phyloP scores from a whole-genome alignment of 345 rosid genomes.

The Gossypium herbaceum region DNA sequence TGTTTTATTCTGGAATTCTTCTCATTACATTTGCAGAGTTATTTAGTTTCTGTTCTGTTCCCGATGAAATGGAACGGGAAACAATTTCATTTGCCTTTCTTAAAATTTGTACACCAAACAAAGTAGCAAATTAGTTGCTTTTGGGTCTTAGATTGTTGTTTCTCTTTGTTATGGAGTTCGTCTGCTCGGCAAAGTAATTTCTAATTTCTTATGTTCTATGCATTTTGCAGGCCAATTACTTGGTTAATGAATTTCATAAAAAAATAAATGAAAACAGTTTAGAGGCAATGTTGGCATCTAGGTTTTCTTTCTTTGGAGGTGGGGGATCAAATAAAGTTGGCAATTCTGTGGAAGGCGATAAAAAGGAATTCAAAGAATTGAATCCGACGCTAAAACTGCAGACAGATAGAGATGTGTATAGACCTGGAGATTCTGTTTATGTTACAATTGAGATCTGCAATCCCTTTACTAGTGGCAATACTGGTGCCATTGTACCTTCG shows the following conservation, averaged over 20 bases:
- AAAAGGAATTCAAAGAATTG: constrained; percentile 28
- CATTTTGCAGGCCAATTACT: neutral
- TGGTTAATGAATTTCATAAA: neutral
- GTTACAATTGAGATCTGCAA: constrained; percentile 63
- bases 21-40: neutral
- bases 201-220: neutral
- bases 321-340: constrained; percentile 33
- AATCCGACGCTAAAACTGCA: constrained; percentile 50
- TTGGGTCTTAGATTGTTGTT: neutral
- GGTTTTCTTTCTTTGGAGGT: constrained; percentile 45
- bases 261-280: neutral
- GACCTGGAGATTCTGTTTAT: constrained; percentile 43
- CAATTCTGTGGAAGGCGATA: constrained; percentile 18
- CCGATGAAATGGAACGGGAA: neutral
- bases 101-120: neutral
- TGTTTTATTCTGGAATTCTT: neutral
- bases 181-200: neutral
- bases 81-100: neutral
- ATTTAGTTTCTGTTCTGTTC: neutral
- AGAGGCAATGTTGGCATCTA: constrained; percentile 16
- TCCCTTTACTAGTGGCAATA: constrained; percentile 25
- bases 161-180: neutral
- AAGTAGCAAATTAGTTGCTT: neutral
- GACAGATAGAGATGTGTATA: constrained; percentile 74
- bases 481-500: constrained; percentile 27